Base-by-base conservation (phyloP, 2,329 filamentous ascomycete species). In the Gaeumannomyces sp. region DNA sequence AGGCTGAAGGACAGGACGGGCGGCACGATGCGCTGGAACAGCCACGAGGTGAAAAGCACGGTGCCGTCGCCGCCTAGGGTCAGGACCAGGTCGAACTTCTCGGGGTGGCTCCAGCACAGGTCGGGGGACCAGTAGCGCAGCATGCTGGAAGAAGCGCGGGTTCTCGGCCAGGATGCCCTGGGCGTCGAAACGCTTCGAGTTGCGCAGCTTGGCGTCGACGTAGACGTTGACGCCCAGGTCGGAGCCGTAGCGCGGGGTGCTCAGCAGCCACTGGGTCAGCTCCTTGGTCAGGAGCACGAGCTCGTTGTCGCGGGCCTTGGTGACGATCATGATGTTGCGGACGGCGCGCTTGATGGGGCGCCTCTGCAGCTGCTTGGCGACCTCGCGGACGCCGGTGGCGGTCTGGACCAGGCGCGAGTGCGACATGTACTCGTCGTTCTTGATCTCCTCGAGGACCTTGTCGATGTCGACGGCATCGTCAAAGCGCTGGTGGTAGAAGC, bases 401-500 rank as follows among this genome's bases (percentile, higher is more conserved):
- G 95, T 99, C 80, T 97, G 94, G 72, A 97, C 92, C 58, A 99
- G 85, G 64, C 93, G 88, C 13, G 92, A 97, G 78, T 98, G 95
- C 45, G 93, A 97, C 81, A 97, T 89, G 77, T 86, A 92, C 71
- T 96, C 92, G 70, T 95, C 89, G 64, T 88, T 90, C 73, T 89
- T 89, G 72, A 98, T 96, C 77, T 99, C 95, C 73, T 98, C 93
- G 8, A 99, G 83, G 7, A 99, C 93, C 77, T 91, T 95, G 70
- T 95, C 91, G 66, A 98, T 92, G 75, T 99, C 92, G 71, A 99
- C 92, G 11, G 93, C 92, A 74, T 97, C 93, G 71, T 97, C 95
- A 73, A 99, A 99, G 68, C 94, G 88, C 78, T 96, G 91, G 78
- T 99, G 95, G 79, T 97, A 98, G 79, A 96, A 99, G 80, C 95